These are phyloP conservation scores for Penicillium ochrochloron DNA, from an alignment of 495 filamentous ascomycete genomes.

Conservation along the genomic window DNA sequence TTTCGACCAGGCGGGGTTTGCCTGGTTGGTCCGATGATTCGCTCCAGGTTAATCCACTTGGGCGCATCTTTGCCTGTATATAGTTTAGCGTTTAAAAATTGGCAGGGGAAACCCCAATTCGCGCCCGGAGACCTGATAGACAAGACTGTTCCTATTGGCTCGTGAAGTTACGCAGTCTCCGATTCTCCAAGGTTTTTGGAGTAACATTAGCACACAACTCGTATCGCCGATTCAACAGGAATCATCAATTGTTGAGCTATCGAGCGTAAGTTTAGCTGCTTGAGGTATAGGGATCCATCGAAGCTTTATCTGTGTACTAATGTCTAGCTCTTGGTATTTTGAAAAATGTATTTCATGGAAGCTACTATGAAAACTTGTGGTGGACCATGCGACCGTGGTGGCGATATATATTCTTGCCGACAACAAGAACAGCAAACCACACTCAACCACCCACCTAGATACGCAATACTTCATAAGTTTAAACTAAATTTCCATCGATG, in stretches of 20 bases:
- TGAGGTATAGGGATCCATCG: background rate
- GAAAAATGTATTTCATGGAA: background rate
- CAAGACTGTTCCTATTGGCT: background rate
- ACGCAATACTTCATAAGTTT: no score
- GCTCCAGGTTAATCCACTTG: slow-evolving; percentile 7
- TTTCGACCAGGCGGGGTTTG: slow-evolving; percentile 19
- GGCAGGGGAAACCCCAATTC: background rate
- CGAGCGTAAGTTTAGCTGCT: background rate
- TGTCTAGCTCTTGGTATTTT: background rate
- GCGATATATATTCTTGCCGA: background rate
- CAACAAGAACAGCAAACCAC: no score
- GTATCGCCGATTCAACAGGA: background rate
- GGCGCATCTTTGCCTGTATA: slow-evolving; percentile 28
- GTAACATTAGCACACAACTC: background rate
- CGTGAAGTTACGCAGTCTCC: background rate
- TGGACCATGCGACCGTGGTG: background rate
- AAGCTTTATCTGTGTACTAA: background rate
- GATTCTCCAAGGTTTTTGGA: background rate
- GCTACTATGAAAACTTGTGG: no score
- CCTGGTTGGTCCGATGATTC: slow-evolving; percentile 21
- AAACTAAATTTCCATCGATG: no score
- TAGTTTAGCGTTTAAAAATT: slow-evolving; percentile 23
- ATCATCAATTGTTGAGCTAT: background rate
- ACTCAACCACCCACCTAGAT: no score
- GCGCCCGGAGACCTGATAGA: background rate